Evolutionary conservation across 805 yeast genomes (phyloP).

Genomic region (Soucietia sequanensis): DNA sequence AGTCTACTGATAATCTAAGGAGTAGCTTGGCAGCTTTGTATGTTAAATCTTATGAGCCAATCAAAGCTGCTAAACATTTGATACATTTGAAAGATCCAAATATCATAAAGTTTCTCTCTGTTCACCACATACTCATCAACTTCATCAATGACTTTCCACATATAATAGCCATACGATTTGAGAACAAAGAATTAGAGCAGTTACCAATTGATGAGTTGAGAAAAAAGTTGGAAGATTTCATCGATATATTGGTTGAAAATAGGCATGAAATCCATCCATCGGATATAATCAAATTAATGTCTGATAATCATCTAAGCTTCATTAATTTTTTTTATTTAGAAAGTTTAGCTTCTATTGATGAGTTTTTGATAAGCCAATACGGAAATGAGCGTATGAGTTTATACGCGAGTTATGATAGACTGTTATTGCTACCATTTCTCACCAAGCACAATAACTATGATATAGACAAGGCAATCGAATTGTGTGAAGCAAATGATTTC

Average conservation of each 20-base stretch:
- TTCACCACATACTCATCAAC: constrained; percentile 59
- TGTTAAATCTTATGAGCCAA: constrained; percentile 55
- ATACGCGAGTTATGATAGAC: constrained; percentile 60
- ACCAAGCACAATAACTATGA: constrained; percentile 60
- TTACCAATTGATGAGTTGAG: constrained; percentile 43
- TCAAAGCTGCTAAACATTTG: constrained; percentile 63
- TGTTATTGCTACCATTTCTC: constrained; percentile 58
- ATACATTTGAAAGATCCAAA: constrained; percentile 52
- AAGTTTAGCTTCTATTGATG: constrained; percentile 54
- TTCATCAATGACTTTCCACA: constrained; percentile 51
- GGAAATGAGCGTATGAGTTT: constrained; percentile 69
- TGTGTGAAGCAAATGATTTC: constrained; percentile 55
- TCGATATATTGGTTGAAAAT: constrained; percentile 57
- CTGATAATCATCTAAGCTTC: constrained; percentile 40
- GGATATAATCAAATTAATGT: constrained; percentile 48
- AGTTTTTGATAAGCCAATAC: constrained; percentile 49
- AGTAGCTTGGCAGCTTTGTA: constrained; percentile 52
- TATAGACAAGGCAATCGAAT: constrained; percentile 63
- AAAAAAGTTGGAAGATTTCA: constrained; percentile 39
- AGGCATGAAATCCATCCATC: constrained; percentile 64
- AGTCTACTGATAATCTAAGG: constrained; percentile 28
- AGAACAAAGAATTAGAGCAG: constrained; percentile 32
- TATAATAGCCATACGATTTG: constrained; percentile 45
- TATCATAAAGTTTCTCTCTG: constrained; percentile 56
- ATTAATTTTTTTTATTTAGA: constrained; percentile 68